Percentiles rank a stretch among this genome's conserved stretches.
phyloP scores from a whole-genome alignment of 78 protist species.

The Isochrysis galbana region DNA sequence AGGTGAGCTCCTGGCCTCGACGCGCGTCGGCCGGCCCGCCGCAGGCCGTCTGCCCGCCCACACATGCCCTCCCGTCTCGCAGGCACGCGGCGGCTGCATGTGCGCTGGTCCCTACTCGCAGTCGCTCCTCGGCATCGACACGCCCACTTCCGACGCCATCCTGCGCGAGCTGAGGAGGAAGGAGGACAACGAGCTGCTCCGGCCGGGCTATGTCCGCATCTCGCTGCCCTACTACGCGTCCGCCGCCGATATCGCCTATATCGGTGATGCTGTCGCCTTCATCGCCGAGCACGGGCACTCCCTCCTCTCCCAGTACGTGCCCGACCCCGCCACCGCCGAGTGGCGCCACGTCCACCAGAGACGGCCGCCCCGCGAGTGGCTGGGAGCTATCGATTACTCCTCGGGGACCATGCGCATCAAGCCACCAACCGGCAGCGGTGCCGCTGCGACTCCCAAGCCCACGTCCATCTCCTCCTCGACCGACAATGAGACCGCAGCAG shows the following conservation, averaged over 20 bases:
- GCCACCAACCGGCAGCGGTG: too few relatives aligned
- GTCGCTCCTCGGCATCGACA: constrained; percentile 70
- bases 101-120: constrained; percentile 93
- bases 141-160: background rate
- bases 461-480: too few relatives aligned
- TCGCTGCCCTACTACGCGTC: constrained; percentile 32
- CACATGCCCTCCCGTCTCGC: constrained; percentile 34
- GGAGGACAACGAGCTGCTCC: constrained; percentile 45
- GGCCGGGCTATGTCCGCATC: constrained; percentile 64
- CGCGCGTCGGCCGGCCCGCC: background rate
- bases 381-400: background rate
- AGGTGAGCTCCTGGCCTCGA: constrained; percentile 49
- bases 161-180: constrained; percentile 22
- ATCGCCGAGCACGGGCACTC: constrained; percentile 69
- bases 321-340: constrained; percentile 64
- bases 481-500: too few relatives aligned
- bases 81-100: constrained; percentile 87
- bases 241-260: constrained; percentile 27
- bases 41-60: background rate
- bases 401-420: too few relatives aligned
- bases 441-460: too few relatives aligned
- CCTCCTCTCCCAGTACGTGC: constrained; percentile 72
- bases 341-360: constrained; percentile 62
- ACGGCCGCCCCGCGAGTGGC: background rate
- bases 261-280: constrained; percentile 62